Conservation (phyloP, 2,329 filamentous ascomycete genomes). For the Teratosphaeria zuluensis region DNA sequence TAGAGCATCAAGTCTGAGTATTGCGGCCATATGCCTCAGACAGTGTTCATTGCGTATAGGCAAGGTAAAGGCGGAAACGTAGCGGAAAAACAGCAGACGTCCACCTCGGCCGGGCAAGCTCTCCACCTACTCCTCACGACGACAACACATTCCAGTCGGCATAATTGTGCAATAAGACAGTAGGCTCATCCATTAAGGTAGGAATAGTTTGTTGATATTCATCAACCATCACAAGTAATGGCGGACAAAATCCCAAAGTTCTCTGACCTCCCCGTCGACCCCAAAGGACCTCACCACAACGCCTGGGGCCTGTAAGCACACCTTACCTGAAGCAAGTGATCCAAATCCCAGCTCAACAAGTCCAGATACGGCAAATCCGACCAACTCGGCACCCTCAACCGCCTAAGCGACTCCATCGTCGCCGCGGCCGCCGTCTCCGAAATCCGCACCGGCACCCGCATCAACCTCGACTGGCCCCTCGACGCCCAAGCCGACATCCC, state of each 20-base stretch:
- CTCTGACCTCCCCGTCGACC: slow-evolving; percentile 38
- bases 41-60: no score
- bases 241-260: slow-evolving; percentile 34
- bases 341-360: not conserved
- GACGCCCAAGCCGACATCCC: slow-evolving; percentile 43
- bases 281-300: slow-evolving; percentile 37
- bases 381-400: slow-evolving; percentile 52
- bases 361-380: slow-evolving; percentile 46
- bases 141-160: slow-evolving; percentile 12
- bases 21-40: no score
- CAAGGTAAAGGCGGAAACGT: not conserved
- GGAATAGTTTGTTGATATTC: not conserved
- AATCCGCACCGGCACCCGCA: slow-evolving; percentile 46
- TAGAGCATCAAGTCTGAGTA: no score
- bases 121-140: slow-evolving; percentile 7
- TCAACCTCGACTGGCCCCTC: slow-evolving; percentile 53
- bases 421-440: slow-evolving; percentile 38
- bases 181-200: not conserved
- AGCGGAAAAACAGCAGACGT: not conserved
- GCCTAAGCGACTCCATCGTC: slow-evolving; percentile 47
- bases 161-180: not conserved
- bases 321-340: not conserved
- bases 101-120: not conserved
- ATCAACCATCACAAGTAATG: slow-evolving; percentile 1
- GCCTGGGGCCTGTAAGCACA: slow-evolving; percentile 28